phyloP scores from a whole-genome alignment of 805 yeast genomes.

The Hanseniaspora clermontiae region DNA sequence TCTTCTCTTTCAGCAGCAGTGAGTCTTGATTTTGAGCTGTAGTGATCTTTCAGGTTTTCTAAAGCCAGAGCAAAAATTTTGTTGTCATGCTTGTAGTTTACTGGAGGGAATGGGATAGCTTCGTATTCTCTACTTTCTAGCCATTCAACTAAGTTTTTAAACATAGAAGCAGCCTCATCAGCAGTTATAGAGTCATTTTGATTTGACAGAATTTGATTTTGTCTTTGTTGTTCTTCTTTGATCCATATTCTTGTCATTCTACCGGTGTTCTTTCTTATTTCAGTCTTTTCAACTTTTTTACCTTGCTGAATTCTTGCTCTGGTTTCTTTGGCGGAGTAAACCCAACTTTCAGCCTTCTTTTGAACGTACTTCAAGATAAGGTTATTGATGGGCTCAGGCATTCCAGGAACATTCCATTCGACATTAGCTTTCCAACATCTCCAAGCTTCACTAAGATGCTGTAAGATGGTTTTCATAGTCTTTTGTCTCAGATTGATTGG shows the following conservation, averaged over 20 bases:
- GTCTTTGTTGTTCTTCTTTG: constrained; percentile 82
- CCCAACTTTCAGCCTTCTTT: constrained; percentile 96
- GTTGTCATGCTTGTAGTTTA: constrained; percentile 84
- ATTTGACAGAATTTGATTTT: constrained; percentile 58
- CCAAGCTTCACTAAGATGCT: constrained; percentile 97
- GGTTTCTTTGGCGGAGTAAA: constrained; percentile 81
- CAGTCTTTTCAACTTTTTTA: constrained; percentile 87
- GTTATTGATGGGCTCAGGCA: constrained; percentile 79
- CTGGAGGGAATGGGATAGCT: constrained; percentile 88
- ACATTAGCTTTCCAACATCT: constrained; percentile 98
- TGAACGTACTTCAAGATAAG: constrained; percentile 81
- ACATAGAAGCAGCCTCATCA: constrained; percentile 76
- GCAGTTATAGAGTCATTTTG: constrained; percentile 74
- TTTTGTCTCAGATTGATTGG: constrained; percentile 86
- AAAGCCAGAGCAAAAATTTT: constrained; percentile 78
- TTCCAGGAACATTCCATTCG: constrained; percentile 94
- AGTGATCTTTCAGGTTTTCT: constrained; percentile 74
- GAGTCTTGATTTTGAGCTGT: constrained; percentile 59
- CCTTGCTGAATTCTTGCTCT: constrained; percentile 81
- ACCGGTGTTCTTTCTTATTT: constrained; percentile 85
- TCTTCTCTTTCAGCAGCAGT: constrained; percentile 87
- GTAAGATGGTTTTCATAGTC: constrained; percentile 75
- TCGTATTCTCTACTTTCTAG: constrained; percentile 68
- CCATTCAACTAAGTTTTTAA: constrained; percentile 84
- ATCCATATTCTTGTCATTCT: constrained; percentile 85